phyloP scores from a whole-genome alignment of 257 asterid species.

The Solanum pimpinellifolium region DNA sequence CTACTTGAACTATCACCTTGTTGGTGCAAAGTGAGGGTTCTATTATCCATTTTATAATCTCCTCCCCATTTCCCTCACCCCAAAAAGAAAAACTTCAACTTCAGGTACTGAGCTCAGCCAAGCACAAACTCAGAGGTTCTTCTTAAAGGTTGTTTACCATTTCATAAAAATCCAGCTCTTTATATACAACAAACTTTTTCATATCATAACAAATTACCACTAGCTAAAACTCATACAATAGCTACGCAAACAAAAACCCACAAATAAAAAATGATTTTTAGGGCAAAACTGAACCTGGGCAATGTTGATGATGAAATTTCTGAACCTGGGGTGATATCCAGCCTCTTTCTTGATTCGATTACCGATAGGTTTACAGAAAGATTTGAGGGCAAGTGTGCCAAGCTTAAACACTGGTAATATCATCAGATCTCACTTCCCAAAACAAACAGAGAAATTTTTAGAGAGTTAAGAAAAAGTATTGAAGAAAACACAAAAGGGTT shows the following conservation, averaged over 20 bases:
- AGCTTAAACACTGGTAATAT: slow-evolving; percentile 66
- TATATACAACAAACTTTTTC: not conserved
- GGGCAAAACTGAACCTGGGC: slow-evolving; percentile 51
- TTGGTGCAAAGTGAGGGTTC: not conserved
- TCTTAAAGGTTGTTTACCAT: not conserved
- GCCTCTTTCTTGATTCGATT: slow-evolving; percentile 75
- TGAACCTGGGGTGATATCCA: slow-evolving; percentile 52
- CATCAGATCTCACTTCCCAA: slow-evolving; percentile 18
- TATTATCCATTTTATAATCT: not conserved
- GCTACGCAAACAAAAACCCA: not conserved
- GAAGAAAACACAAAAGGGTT: not conserved
- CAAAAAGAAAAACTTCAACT: not conserved
- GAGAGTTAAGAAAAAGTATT: not conserved
- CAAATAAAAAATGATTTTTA: not conserved
- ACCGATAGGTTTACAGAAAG: slow-evolving; percentile 75
- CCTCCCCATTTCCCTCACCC: not conserved
- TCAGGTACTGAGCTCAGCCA: not conserved
- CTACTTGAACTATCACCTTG: not conserved
- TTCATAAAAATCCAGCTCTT: not conserved
- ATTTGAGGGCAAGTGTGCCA: slow-evolving; percentile 67
- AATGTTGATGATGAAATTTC: slow-evolving; percentile 53
- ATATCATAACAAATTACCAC: not conserved
- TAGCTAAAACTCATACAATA: not conserved
- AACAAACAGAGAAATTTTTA: not conserved
- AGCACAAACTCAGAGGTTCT: not conserved